These are phyloP conservation scores for Colletotrichum lupini DNA, from an alignment of 2,329 filamentous ascomycete genomes.

Conservation along the genomic window DNA sequence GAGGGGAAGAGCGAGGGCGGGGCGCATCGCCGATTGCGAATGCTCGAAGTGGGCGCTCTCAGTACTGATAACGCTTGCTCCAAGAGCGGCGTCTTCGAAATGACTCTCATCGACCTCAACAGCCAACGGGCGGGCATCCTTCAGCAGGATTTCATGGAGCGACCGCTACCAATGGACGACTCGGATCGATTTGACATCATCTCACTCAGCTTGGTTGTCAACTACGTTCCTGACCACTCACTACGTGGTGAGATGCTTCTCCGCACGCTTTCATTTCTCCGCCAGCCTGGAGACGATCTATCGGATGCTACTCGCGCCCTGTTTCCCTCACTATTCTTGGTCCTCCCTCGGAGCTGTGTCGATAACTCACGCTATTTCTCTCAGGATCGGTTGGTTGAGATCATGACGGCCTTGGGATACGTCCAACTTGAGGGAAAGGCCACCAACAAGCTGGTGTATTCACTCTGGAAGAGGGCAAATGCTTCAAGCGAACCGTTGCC, in stretches of 20 bases:
- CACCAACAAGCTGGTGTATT: conserved; percentile 88
- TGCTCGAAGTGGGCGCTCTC: conserved; percentile 91
- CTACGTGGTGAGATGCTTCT: conserved; percentile 87
- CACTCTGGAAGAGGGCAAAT: conserved; percentile 75
- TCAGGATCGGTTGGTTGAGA: conserved; percentile 72
- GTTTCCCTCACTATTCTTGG: conserved; percentile 84
- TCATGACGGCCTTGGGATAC: conserved; percentile 86
- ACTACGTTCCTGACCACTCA: conserved; percentile 85
- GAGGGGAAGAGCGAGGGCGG: neutral
- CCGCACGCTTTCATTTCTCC: conserved; percentile 78
- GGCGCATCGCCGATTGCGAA: conserved; percentile 55
- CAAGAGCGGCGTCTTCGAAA: conserved; percentile 74
- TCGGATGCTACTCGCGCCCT: conserved; percentile 41
- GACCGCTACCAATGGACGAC: conserved; percentile 74
- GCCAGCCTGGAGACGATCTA: conserved; percentile 40
- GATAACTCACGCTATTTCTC: conserved; percentile 92
- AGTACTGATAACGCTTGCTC: conserved; percentile 89
- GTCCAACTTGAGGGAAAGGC: conserved; percentile 72
- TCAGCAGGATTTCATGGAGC: conserved; percentile 94
- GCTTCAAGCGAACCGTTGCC: conserved; percentile 35
- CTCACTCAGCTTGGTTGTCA: conserved; percentile 91
- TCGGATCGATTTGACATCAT: conserved; percentile 85
- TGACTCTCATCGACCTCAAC: conserved; percentile 89
- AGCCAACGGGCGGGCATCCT: conserved; percentile 84
- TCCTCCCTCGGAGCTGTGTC: conserved; percentile 88